Conservation (phyloP, 306 rosid genomes). For the Citrullus amarus region DNA sequence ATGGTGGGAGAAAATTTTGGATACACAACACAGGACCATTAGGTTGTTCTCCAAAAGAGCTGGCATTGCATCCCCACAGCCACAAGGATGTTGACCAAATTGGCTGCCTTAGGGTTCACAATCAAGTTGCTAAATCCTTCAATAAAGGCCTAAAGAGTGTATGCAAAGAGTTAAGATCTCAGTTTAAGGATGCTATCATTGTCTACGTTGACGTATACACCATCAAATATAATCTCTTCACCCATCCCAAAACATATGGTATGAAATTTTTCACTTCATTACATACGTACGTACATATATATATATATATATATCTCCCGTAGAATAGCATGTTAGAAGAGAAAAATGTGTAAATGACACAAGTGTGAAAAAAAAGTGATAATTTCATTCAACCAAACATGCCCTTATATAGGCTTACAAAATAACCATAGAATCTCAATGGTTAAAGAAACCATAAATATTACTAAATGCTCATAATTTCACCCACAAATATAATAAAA, state of each 20-base stretch:
- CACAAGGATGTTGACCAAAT: background rate
- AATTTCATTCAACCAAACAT: too few relatives aligned
- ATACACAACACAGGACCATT: conserved; percentile 19
- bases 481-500: too few relatives aligned
- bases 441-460: too few relatives aligned
- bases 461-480: too few relatives aligned
- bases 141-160: conserved; percentile 4
- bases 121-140: conserved; percentile 19
- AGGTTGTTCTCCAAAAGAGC: conserved; percentile 15
- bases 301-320: background rate
- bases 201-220: conserved; percentile 15
- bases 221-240: conserved; percentile 16
- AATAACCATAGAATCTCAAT: too few relatives aligned
- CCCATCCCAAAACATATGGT: conserved; percentile 3
- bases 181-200: conserved; percentile 12
- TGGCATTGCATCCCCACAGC: background rate
- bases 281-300: too few relatives aligned
- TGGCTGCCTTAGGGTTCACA: conserved; percentile 17
- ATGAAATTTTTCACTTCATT: background rate
- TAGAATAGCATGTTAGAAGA: too few relatives aligned
- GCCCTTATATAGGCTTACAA: too few relatives aligned
- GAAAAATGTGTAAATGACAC: too few relatives aligned
- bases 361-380: too few relatives aligned
- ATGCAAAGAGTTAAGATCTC: conserved; percentile 7
- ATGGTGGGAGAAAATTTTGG: conserved; percentile 20